Evolutionary conservation across 2,329 filamentous ascomycete species (phyloP), one percentile per base, ranked within the genome.

Genomic region (Aspergillus oerlinghausenensis): DNA sequence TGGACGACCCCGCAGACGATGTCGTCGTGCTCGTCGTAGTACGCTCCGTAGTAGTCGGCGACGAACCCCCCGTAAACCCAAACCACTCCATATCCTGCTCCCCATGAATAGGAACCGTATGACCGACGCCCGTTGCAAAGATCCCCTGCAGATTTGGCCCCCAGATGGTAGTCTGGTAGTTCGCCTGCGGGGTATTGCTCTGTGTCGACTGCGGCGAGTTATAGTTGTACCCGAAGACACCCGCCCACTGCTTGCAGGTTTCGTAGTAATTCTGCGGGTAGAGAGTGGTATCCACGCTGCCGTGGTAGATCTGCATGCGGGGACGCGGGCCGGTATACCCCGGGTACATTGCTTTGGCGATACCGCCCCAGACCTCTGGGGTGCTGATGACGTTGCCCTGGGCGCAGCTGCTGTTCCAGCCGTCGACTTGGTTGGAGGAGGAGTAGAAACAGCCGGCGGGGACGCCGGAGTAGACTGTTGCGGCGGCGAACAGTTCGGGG

Each of bases 241-340:
- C 77, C 0, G 79, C 76, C 80, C 81, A 83, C 70, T 83, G 75
- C 74, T 84, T 83, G 65, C 82, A 78, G 52, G 79, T 79, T 73
- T 86, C 83, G 42, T 82, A 68, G 64, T 83, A 84, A 69, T 85
- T 85, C 62, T 77, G 75, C 17, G 78, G 78, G 51, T 74, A 72
- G 9, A 85, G 73, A 0, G 77, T 82, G 10, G 68, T 69, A 65
- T 85, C 83, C 2, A 67, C 69, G 40, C 77, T 79, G 43, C 83
- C 83, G 65, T 85, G 83, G 73, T 80, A 85, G 65, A 85, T 77
- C 66, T 83, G 80, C 77, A 86, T 81, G 54, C 75, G 77, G 2
- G 83, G 82, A 2, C 80, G 73, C 0, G 74, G 55, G 2, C 82
- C 81, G 17, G 69, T 71, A 64, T 83, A 67, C 2, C 61, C 65